A percentile compares a stretch with the other conserved stretches of the same genome.
phyloP scores from a whole-genome alignment of 2,329 filamentous ascomycete species.

The Orbilia oligospora region DNA sequence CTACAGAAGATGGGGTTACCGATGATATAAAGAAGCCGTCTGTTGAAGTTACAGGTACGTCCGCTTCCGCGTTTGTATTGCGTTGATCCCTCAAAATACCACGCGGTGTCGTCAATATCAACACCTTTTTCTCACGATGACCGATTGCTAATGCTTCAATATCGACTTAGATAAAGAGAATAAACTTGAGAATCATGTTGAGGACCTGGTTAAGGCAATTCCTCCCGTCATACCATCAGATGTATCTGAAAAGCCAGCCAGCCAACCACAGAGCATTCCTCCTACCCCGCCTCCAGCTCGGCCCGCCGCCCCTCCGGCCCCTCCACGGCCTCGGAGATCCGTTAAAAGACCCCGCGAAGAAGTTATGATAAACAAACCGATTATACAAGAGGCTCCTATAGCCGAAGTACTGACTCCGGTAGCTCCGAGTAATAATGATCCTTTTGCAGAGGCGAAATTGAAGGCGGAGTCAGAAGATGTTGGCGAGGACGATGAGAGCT shows the following conservation, averaged over 20 bases:
- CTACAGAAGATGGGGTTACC: neutral
- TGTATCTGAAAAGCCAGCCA: constrained; percentile 1
- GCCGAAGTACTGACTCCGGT: constrained; percentile 21
- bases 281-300: constrained; percentile 54
- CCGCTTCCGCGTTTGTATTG: constrained; percentile 25
- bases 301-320: constrained; percentile 53
- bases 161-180: constrained; percentile 39
- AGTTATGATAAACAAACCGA: constrained; percentile 16
- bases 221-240: constrained; percentile 14
- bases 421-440: constrained; percentile 37
- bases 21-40: constrained; percentile 30
- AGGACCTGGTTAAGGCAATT: neutral
- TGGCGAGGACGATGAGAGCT: constrained; percentile 39
- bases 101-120: constrained; percentile 48
- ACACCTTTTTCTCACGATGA: constrained; percentile 33
- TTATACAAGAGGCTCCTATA: constrained; percentile 35
- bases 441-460: constrained; percentile 40
- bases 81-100: constrained; percentile 55
- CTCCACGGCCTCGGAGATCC: constrained; percentile 56
- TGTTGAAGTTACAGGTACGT: constrained; percentile 43
- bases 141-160: constrained; percentile 26
- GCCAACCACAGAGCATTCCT: constrained; percentile 16
- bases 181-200: constrained; percentile 3
- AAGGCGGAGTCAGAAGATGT: constrained; percentile 7
- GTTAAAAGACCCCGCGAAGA: constrained; percentile 38